Conservation (phyloP, 495 filamentous ascomycete genomes). For the Venustampulla echinocandica region DNA sequence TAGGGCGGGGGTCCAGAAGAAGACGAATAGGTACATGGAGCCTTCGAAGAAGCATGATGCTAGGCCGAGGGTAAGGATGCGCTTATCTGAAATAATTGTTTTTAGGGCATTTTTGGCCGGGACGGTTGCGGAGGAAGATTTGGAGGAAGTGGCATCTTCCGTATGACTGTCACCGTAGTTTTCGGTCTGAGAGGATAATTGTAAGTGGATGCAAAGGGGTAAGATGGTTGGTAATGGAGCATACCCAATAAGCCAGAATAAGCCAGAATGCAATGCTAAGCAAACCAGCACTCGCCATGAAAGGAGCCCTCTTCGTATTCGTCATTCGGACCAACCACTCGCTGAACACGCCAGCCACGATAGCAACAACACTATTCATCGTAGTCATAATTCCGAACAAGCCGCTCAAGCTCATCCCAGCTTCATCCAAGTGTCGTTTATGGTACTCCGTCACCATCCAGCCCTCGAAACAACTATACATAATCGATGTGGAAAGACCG, state of each 20-base stretch:
- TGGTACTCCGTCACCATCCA: constrained; percentile 51
- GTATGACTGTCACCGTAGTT: constrained; percentile 35
- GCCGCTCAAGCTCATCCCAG: constrained; percentile 31
- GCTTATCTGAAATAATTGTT: constrained; percentile 24
- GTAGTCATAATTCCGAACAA: constrained; percentile 46
- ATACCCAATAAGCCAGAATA: constrained; percentile 42
- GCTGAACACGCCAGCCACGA: constrained; percentile 36
- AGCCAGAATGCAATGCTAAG: constrained; percentile 34
- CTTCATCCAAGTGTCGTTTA: constrained; percentile 25
- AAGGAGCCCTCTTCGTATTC: constrained; percentile 43
- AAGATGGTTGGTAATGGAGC: too few species aligned
- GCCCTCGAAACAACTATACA: constrained; percentile 49
- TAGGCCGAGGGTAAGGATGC: constrained; percentile 38
- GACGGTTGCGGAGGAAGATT: background rate
- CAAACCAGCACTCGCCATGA: constrained; percentile 33
- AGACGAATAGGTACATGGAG: constrained; percentile 51
- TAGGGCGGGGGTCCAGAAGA: constrained; percentile 46
- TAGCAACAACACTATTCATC: constrained; percentile 44
- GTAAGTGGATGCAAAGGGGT: too few species aligned
- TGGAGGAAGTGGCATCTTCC: background rate
- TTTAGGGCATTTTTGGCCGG: constrained; percentile 13
- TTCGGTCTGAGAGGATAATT: constrained; percentile 32
- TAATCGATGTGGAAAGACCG: constrained; percentile 46
- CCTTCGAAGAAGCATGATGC: constrained; percentile 46
- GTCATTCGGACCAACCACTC: constrained; percentile 33